Percentiles rank a stretch among this genome's conserved stretches.
phyloP scores from a whole-genome alignment of 1,284 basidiomycete species.

The Trichosporon coremiiforme region DNA sequence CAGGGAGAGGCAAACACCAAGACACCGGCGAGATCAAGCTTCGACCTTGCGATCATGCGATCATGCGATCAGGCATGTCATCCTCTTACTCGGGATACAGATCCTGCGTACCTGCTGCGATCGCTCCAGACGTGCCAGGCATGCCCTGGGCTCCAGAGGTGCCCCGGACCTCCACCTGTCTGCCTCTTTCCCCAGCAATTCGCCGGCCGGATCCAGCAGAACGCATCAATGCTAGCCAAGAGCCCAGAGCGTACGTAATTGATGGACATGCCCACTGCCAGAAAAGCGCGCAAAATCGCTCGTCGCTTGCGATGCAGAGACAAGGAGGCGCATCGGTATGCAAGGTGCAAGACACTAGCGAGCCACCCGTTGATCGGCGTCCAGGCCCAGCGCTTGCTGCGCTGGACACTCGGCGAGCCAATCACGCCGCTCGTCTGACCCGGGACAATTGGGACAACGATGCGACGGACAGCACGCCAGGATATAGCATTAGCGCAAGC shows the following conservation, averaged over 20 bases:
- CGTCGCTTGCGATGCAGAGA: too few species aligned
- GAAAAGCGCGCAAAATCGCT: background rate
- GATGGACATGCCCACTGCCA: background rate
- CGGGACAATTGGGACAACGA: background rate
- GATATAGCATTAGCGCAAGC: background rate
- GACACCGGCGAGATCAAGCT: background rate
- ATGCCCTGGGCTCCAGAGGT: background rate
- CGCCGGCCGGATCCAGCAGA: conserved; percentile 11
- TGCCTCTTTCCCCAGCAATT: background rate
- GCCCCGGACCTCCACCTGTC: background rate
- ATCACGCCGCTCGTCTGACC: background rate
- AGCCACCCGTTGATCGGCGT: background rate
- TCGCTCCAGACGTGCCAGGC: background rate
- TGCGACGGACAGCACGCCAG: background rate
- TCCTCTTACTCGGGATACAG: background rate
- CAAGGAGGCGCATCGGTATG: background rate
- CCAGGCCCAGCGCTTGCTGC: background rate
- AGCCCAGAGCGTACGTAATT: conserved; percentile 10
- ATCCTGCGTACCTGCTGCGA: background rate
- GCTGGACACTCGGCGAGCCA: background rate
- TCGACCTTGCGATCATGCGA: background rate
- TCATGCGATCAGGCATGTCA: background rate
- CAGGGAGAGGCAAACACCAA: background rate
- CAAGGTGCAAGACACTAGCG: background rate
- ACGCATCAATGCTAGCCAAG: background rate